Base-by-base conservation (phyloP, 2,329 filamentous ascomycete species). In the Cladosporium sp. region DNA sequence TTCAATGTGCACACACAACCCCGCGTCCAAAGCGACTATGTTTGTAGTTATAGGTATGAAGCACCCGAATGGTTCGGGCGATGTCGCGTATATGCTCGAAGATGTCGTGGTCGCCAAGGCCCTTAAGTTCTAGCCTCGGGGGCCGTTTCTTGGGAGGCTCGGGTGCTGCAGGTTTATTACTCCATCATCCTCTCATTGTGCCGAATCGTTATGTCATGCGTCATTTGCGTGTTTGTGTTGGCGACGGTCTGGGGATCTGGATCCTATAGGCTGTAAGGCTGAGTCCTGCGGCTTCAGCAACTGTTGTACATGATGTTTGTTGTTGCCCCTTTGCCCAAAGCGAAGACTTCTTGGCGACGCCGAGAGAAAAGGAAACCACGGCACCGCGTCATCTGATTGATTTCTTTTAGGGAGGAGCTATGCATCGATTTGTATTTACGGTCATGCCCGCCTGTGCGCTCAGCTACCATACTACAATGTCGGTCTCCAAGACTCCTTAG, bases 61-160 rank as follows among this genome's bases (percentile, higher is more conserved):
- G 33, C 50, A 56, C 61, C 61, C 49, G 61, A 63, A 63, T 63
- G 61, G 61, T 52, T 63, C 61, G 61, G 61, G 61, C 61, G 26
- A 63, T 56, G 26, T 56, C 61, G 61, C 61, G 61, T 29, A 33
- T 52, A 33, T 61, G 58, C 31, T 21, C 46, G 59, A 37, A 21
- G 59, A 35, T 62, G 57, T 37, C 59, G 59, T 63, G 50, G 50
- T 63, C 49, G 61, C 61, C 61, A 63, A 63, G 61, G 33, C 50
- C 31, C 50, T n/a, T 44, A 50, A 21, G 56, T 59, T 26, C 46
- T 62, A 62, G 59, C 57, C 57, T 52, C n/a, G 59, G 44, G 44
- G 28, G 44, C 29, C 46, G 21, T 50, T 52, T 50, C 44, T 52
- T 50, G 59, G 59, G 26, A 60, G 28, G 26, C 11, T 46, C 57